phyloP scores from a whole-genome alignment of 805 yeast genomes.

The Myxozyma mucilagina region DNA sequence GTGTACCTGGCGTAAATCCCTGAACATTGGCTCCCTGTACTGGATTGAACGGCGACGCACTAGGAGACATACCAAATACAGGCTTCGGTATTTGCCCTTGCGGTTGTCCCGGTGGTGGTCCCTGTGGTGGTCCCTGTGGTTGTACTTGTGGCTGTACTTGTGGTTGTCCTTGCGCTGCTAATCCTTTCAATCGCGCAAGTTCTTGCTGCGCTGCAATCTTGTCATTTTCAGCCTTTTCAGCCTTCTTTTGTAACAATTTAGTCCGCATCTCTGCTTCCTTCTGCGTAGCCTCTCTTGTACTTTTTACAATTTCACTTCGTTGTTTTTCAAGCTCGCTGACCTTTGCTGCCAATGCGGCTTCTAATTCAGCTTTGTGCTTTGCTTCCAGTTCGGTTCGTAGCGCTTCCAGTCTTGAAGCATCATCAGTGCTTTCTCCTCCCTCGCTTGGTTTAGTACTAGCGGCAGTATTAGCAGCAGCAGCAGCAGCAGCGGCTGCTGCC shows the following conservation, averaged over 20 bases:
- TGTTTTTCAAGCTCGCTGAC: conserved; percentile 45
- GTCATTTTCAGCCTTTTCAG: conserved; percentile 52
- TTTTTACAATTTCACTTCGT: conserved; percentile 46
- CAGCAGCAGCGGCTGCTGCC: conserved; percentile 35
- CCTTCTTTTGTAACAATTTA: conserved; percentile 54
- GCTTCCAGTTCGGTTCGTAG: conserved; percentile 33
- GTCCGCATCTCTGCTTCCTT: conserved; percentile 61
- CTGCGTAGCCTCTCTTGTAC: conserved; percentile 52
- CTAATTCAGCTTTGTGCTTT: conserved; percentile 36
- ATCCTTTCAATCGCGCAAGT: conserved; percentile 33
- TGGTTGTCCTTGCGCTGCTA: neutral
- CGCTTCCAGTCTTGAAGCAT: neutral
- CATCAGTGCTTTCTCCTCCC: neutral
- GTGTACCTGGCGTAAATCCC: neutral
- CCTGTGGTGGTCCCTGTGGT: conserved; percentile 1
- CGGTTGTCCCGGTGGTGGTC: too few relatives aligned
- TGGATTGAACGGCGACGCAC: neutral
- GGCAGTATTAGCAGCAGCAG: conserved; percentile 8
- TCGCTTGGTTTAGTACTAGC: conserved; percentile 35
- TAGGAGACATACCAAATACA: neutral
- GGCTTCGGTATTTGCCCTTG: neutral
- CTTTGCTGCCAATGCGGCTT: conserved; percentile 23
- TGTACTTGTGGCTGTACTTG: conserved; percentile 6
- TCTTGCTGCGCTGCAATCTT: conserved; percentile 29
- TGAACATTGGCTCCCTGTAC: neutral